Percentiles rank a stretch among this genome's conserved stretches.
Conservation (phyloP, 257 asterid species). For the Plantago major region DNA sequence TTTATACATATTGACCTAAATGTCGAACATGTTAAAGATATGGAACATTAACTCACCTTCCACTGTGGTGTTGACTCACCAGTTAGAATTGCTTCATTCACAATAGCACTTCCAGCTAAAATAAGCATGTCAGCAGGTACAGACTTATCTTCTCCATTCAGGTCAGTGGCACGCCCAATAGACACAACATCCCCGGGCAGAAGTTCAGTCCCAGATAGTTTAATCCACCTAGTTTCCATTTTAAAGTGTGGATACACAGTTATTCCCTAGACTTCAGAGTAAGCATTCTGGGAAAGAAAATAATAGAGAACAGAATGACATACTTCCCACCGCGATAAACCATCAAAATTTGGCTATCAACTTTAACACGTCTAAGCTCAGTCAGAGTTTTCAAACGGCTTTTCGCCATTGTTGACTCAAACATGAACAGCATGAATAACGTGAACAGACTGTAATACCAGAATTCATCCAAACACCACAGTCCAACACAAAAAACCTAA, state of each 20-base stretch:
- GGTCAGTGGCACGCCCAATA: conserved; percentile 86
- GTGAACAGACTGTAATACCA: conserved; percentile 98
- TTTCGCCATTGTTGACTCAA: conserved; percentile 98
- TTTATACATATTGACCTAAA: neutral
- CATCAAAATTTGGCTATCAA: conserved; percentile 83
- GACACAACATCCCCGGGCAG: conserved; percentile 97
- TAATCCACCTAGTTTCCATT: conserved; percentile 69
- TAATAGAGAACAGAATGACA: conserved; percentile 27
- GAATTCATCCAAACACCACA: conserved; percentile 96
- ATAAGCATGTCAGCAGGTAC: conserved; percentile 99
- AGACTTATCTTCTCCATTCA: conserved; percentile 87
- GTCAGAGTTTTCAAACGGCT: conserved; percentile 89
- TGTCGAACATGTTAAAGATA: neutral
- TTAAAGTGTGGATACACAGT: conserved; percentile 21
- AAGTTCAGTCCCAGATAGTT: conserved; percentile 88
- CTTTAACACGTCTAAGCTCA: conserved; percentile 95
- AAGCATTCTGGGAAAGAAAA: conserved; percentile 8
- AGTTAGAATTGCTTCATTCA: conserved; percentile 94
- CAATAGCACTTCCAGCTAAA: conserved; percentile 96
- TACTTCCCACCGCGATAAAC: conserved; percentile 98
- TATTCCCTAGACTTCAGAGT: conserved; percentile 8
- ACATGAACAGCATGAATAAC: conserved; percentile 94
- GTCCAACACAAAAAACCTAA: conserved; percentile 95
- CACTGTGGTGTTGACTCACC: conserved; percentile 99
- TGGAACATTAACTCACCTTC: conserved; percentile 52